Percentiles rank a stretch among this genome's conserved stretches.
These are phyloP conservation scores for Bipolaris gigantea DNA, from an alignment of 2,329 filamentous ascomycete species.

Conservation along the genomic window DNA sequence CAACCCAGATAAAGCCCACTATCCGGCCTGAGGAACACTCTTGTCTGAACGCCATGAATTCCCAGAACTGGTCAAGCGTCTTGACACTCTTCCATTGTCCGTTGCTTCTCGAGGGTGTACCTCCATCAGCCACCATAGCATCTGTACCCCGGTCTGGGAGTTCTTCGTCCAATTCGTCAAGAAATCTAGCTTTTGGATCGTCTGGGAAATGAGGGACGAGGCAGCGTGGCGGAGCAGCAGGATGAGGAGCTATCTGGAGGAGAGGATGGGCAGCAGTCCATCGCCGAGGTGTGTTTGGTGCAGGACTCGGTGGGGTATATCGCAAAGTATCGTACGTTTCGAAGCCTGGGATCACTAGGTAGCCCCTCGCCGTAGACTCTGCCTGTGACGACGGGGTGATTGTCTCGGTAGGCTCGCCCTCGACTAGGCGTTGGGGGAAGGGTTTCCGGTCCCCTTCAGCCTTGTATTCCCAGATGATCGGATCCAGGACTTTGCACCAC, in stretches of 20 bases:
- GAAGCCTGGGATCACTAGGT: conserved; percentile 84
- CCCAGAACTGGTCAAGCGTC: conserved; percentile 92
- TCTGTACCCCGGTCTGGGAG: conserved; percentile 57
- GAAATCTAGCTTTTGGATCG: conserved; percentile 88
- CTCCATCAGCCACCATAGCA: conserved; percentile 37
- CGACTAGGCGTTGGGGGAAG: conserved; percentile 33
- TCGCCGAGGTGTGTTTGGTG: conserved; percentile 43
- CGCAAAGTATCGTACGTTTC: conserved; percentile 78
- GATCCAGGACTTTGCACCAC: conserved; percentile 91
- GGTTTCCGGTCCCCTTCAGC: conserved; percentile 46
- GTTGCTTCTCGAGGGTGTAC: conserved; percentile 54
- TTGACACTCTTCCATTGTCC: conserved; percentile 83
- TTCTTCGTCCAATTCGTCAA: conserved; percentile 87
- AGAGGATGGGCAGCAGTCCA: conserved; percentile 69
- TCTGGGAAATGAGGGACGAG: conserved; percentile 91
- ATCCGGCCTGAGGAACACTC: conserved; percentile 91
- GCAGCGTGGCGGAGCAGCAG: conserved; percentile 74
- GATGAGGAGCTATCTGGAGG: conserved; percentile 69
- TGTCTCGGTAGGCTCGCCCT: conserved; percentile 30
- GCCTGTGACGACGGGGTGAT: conserved; percentile 21
- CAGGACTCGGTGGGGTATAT: conserved; percentile 66
- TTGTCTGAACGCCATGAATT: conserved; percentile 95
- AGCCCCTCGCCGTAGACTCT: conserved; percentile 63
- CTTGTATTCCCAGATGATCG: conserved; percentile 61
- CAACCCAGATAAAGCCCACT: conserved; percentile 93